These are phyloP conservation scores for Tolypocladium amazonense DNA, from an alignment of 2,329 filamentous ascomycete species.

Conservation along the genomic window DNA sequence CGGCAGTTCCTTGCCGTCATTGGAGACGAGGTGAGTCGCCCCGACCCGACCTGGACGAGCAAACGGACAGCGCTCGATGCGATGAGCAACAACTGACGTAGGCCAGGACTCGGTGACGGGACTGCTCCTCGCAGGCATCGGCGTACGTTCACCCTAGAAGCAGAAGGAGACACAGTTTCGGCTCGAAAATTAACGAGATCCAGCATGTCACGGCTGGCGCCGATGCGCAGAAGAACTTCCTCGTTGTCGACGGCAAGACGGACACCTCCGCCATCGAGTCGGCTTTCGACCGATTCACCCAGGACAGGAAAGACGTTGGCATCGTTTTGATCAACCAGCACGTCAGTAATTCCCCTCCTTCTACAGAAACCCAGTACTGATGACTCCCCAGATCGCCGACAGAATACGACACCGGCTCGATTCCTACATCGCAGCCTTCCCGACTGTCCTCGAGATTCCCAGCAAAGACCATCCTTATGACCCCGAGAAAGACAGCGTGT, in stretches of 20 bases:
- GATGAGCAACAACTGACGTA: constrained; percentile 13
- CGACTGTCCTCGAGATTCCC: constrained; percentile 91
- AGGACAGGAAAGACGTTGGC: constrained; percentile 88
- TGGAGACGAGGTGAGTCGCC: constrained; percentile 69
- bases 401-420: constrained; percentile 86
- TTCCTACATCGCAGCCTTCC: constrained; percentile 87
- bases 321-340: constrained; percentile 98
- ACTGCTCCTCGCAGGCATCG: constrained; percentile 87
- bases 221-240: constrained; percentile 92
- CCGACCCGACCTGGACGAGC: background rate
- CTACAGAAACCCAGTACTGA: constrained; percentile 8
- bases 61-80: background rate
- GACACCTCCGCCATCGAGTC: constrained; percentile 79
- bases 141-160: constrained; percentile 42
- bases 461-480: constrained; percentile 99
- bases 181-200: background rate
- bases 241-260: constrained; percentile 91
- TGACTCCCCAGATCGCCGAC: constrained; percentile 64
- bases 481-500: constrained; percentile 94
- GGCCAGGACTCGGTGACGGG: constrained; percentile 87
- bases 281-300: constrained; percentile 82
- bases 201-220: constrained; percentile 87
- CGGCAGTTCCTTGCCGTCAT: constrained; percentile 96
- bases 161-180: background rate
- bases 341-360: constrained; percentile 40